Evolutionary conservation across 2,329 filamentous ascomycete species (phyloP).

Genomic region (Pezicula radicicola): DNA sequence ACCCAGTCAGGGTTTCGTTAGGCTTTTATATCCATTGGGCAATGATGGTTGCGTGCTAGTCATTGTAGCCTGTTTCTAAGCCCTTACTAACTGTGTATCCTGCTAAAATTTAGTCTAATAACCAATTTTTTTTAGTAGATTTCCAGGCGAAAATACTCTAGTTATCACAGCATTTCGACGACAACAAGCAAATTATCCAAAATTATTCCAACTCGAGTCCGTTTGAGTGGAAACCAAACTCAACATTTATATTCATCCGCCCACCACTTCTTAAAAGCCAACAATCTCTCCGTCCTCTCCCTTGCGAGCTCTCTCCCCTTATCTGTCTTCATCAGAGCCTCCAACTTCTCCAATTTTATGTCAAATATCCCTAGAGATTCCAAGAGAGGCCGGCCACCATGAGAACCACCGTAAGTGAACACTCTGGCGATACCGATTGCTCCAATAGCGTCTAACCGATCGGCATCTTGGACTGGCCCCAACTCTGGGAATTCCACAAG

Average conservation of each 20-base stretch:
- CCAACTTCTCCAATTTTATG: slow-evolving; percentile 62
- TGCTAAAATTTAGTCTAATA: too few species aligned
- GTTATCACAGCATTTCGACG: too few species aligned
- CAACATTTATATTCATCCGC: slow-evolving; percentile 35
- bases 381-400: slow-evolving; percentile 49
- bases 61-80: too few species aligned
- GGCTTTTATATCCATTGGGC: too few species aligned
- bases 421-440: slow-evolving; percentile 77
- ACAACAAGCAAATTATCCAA: too few species aligned
- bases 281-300: slow-evolving; percentile 48
- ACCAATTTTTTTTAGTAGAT: too few species aligned
- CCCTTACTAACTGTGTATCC: too few species aligned
- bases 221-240: too few species aligned
- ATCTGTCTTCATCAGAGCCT: slow-evolving; percentile 59
- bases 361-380: slow-evolving; percentile 69
- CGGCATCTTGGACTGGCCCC: slow-evolving; percentile 86
- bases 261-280: slow-evolving; percentile 54
- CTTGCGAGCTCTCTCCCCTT: slow-evolving; percentile 48
- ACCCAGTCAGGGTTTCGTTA: too few species aligned
- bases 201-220: too few species aligned
- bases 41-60: too few species aligned
- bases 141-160: too few species aligned
- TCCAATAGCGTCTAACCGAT: slow-evolving; percentile 87
- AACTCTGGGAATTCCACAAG: slow-evolving; percentile 68
- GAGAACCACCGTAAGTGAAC: slow-evolving; percentile 74